phyloP scores from a whole-genome alignment of 495 filamentous ascomycete species.

The Talaromyces nanjingensis region DNA sequence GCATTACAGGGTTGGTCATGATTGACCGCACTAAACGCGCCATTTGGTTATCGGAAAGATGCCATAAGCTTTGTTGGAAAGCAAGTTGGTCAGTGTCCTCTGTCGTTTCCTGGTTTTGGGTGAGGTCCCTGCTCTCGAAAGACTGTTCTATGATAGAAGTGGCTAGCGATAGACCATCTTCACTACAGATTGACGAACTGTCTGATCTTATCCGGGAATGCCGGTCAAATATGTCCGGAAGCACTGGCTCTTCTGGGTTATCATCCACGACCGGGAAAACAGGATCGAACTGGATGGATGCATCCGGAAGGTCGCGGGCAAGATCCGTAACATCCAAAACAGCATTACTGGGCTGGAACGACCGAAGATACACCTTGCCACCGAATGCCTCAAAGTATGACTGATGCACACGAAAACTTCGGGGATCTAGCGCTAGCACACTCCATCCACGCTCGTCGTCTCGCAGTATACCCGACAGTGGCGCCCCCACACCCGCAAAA shows the following conservation, averaged over 20 bases:
- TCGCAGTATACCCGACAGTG: conserved; percentile 13
- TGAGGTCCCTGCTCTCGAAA: not conserved
- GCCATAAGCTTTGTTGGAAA: not conserved
- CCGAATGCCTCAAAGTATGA: conserved; percentile 37
- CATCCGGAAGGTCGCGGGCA: conserved; percentile 18
- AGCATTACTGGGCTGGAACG: conserved; percentile 11
- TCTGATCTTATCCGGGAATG: conserved; percentile 18
- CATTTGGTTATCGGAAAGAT: not conserved
- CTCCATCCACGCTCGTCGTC: conserved; percentile 37
- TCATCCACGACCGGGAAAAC: conserved; percentile 17
- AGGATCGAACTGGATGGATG: conserved; percentile 23
- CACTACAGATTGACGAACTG: not conserved
- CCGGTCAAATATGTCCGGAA: conserved; percentile 26
- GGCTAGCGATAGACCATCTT: not conserved
- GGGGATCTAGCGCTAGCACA: conserved; percentile 44
- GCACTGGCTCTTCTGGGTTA: conserved; percentile 15
- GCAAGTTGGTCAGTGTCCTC: not conserved
- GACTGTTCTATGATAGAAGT: not conserved
- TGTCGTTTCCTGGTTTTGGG: not conserved
- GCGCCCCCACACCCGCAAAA: conserved; percentile 18
- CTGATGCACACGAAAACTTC: conserved; percentile 30
- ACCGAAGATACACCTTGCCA: conserved; percentile 23
- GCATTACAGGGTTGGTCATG: not conserved
- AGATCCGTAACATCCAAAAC: conserved; percentile 27
- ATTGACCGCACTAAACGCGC: not conserved